phyloP scores from a whole-genome alignment of 441 rosid genomes.

The Pelargonium myrrhifolium region DNA sequence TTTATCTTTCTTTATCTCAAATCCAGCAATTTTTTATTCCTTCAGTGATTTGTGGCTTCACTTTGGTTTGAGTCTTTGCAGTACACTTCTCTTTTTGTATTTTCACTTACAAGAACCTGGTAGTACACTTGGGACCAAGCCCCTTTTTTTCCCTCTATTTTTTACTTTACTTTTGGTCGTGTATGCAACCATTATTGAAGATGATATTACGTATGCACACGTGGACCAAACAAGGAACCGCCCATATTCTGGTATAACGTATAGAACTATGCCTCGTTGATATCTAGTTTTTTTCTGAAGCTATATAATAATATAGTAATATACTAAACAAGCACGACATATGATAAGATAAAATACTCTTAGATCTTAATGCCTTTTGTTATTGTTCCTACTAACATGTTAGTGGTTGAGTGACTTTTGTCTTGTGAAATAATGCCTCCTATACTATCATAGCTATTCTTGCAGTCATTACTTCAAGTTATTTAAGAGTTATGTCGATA shows the following conservation, averaged over 20 bases:
- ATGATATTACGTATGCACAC: not conserved
- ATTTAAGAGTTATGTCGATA: not conserved
- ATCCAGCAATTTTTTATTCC: not conserved
- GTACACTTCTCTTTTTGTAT: slow-evolving; percentile 1
- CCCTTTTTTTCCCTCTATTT: not conserved
- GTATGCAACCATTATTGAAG: not conserved
- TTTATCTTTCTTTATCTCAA: not conserved
- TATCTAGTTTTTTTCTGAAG: not conserved
- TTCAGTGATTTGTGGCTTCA: not conserved
- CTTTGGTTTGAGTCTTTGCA: not conserved
- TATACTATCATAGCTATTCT: not conserved
- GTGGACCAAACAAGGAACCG: slow-evolving; percentile 5
- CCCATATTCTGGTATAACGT: slow-evolving; percentile 1
- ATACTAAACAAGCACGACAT: slow-evolving; percentile 12
- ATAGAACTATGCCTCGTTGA: slow-evolving; percentile 7
- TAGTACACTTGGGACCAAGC: not conserved
- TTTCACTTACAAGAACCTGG: not conserved
- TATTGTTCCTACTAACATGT: no score
- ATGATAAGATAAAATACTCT: slow-evolving; percentile 30
- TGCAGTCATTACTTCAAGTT: not conserved
- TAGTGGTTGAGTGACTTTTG: slow-evolving; percentile 5
- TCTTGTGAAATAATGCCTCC: no score
- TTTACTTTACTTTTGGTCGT: slow-evolving; percentile 3
- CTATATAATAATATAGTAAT: slow-evolving; percentile 7
- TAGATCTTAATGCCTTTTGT: slow-evolving; percentile 13